Conservation (phyloP, 441 rosid genomes). For the Geranium incanum region DNA sequence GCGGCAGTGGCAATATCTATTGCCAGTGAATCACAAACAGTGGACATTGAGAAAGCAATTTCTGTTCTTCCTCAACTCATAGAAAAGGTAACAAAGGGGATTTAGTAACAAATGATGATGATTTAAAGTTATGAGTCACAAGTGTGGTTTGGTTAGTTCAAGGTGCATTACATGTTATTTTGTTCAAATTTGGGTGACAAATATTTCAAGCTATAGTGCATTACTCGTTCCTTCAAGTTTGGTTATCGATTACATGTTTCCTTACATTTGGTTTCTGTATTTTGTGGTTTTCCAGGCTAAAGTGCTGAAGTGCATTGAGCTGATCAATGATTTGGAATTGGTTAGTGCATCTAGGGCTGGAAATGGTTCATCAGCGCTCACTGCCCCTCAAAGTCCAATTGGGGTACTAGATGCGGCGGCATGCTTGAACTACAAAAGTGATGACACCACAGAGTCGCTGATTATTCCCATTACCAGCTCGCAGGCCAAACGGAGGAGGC, state of each 20-base stretch:
- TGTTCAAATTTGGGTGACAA: background rate
- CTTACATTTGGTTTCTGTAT: background rate
- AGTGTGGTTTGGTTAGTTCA: background rate
- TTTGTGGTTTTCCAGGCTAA: slow-evolving; percentile 38
- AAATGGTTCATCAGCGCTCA: slow-evolving; percentile 21
- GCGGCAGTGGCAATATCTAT: slow-evolving; percentile 62
- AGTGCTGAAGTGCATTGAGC: slow-evolving; percentile 36
- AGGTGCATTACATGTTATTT: background rate
- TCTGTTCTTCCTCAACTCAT: slow-evolving; percentile 40
- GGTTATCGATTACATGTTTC: background rate
- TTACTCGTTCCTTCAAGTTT: background rate
- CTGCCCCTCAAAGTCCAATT: slow-evolving; percentile 56
- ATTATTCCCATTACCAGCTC: slow-evolving; percentile 36
- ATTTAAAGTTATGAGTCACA: slow-evolving; percentile 12
- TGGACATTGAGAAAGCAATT: slow-evolving; percentile 41
- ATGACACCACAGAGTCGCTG: slow-evolving; percentile 36
- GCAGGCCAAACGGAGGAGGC: slow-evolving; percentile 43
- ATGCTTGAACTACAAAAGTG: slow-evolving; percentile 58
- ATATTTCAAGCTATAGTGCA: background rate
- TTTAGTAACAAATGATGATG: slow-evolving; percentile 15
- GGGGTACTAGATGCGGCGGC: slow-evolving; percentile 65
- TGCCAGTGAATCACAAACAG: slow-evolving; percentile 34
- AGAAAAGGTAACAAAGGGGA: slow-evolving; percentile 36
- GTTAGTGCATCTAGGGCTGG: slow-evolving; percentile 25
- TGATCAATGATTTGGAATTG: slow-evolving; percentile 32